Evolutionary conservation across 345 rosid species (phyloP), one percentile per base, ranked within the genome.

Genomic region (Odontarrhena argentea): DNA sequence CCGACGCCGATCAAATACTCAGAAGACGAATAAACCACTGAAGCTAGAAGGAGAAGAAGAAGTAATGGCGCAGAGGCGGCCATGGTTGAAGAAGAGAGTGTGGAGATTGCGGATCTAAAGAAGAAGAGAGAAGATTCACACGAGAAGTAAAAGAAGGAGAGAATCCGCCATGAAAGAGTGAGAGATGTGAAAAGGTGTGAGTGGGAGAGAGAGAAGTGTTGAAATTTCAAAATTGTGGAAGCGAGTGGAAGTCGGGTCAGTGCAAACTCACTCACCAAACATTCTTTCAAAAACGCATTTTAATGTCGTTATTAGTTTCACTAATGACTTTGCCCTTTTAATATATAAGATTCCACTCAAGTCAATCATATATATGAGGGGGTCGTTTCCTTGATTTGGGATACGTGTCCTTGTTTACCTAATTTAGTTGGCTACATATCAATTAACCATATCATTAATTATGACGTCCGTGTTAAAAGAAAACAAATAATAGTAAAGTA

Each of bases 1-100:
- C 99, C 97, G 1, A 95, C 85, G 15, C 99, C 99, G 47, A 89
- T 80, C 70, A 91, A 79, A 55, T 88, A 87, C 67, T 84, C 67
- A 13, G 93, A 83, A 48, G 69, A 63, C 2, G 70, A 55, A 7
- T 1, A 41, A 37, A 42, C 3, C 0, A 53, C 2, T 3, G 28
- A 28, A 32, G 46, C 8, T 26, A 71, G 37, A 36, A 65, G 7
- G 6, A 51, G 60, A 36, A 54, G 14, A 37, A 71, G 37, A 36
- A 42, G 42, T 10, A 34, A 38, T 0, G 36, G 43, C 14, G 38
- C 3, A 37, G 75, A 71, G 2, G 12, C 9, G 4, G 57, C 25
- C 61, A 30, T 65, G 43, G 36, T 50, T 67, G 44, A 63, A 53
- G 38, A 51, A 45, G 54, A 2, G 11, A 30, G 60, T 36, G 14